Percentiles rank a stretch among this genome's conserved stretches.
These are phyloP conservation scores for Didymella lethalis DNA, from an alignment of 2,329 filamentous ascomycete genomes.

Conservation along the genomic window DNA sequence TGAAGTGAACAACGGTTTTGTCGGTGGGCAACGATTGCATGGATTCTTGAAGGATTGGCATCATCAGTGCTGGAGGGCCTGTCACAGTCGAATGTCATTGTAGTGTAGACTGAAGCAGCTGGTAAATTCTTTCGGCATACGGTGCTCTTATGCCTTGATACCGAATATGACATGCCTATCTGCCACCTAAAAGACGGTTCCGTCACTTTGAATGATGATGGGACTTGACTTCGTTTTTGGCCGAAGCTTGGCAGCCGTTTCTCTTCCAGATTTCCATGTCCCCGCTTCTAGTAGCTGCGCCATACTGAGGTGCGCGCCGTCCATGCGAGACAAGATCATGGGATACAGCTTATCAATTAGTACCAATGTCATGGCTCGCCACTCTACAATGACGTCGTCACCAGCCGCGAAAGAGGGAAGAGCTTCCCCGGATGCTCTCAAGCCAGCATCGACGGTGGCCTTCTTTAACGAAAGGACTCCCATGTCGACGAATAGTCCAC, in stretches of 20 bases:
- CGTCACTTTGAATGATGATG: slow-evolving; percentile 43
- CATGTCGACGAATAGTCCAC: slow-evolving; percentile 85
- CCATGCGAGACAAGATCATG: slow-evolving; percentile 73
- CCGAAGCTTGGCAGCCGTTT: slow-evolving; percentile 34
- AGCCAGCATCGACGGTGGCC: slow-evolving; percentile 70
- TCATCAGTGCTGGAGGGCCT: background rate
- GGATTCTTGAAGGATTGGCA: background rate
- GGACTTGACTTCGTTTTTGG: slow-evolving; percentile 40
- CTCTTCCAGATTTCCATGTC: slow-evolving; percentile 76
- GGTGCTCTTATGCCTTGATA: background rate
- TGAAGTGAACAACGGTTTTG: too few species aligned
- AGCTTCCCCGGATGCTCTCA: slow-evolving; percentile 71
- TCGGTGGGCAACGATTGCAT: too few species aligned
- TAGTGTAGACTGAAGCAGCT: background rate
- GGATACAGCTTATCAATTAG: slow-evolving; percentile 73
- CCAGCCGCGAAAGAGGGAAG: slow-evolving; percentile 74
- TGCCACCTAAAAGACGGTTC: slow-evolving; percentile 34
- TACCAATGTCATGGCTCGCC: slow-evolving; percentile 75
- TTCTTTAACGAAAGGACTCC: slow-evolving; percentile 79
- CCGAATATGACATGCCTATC: background rate
- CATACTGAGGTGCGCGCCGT: slow-evolving; percentile 73
- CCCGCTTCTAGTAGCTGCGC: slow-evolving; percentile 92
- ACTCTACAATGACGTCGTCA: slow-evolving; percentile 80
- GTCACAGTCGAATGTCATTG: background rate
- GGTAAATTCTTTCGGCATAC: background rate